These are phyloP conservation scores for Colletotrichum brevisporum DNA, from an alignment of 2,329 filamentous ascomycete species.

Conservation along the genomic window DNA sequence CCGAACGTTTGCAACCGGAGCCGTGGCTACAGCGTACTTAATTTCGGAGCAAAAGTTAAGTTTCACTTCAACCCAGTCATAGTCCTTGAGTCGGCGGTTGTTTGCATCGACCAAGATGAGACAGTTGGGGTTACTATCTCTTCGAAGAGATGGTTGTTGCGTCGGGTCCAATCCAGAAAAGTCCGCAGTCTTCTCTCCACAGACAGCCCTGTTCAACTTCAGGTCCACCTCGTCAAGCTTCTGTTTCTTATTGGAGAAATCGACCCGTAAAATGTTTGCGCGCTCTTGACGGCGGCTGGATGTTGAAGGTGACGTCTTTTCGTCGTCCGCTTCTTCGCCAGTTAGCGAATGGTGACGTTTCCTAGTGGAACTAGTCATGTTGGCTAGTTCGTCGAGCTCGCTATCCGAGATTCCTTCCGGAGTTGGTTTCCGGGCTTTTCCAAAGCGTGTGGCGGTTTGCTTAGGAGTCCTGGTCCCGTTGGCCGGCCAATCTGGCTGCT, in stretches of 20 bases:
- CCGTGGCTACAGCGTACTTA: neutral
- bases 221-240: neutral
- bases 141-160: conserved; percentile 1
- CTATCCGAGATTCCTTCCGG: conserved; percentile 17
- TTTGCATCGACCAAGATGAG: neutral
- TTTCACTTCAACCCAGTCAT: conserved; percentile 29
- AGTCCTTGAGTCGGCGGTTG: neutral
- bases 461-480: neutral
- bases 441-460: neutral
- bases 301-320: conserved; percentile 2
- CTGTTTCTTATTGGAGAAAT: conserved; percentile 1
- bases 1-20: neutral
- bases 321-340: conserved; percentile 1
- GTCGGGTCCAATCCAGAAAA: neutral
- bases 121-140: neutral
- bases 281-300: neutral
- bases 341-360: neutral
- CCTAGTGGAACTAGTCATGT: neutral
- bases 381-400: conserved; percentile 13
- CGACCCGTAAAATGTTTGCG: conserved; percentile 10
- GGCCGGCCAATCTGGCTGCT: neutral
- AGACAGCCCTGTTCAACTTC: conserved; percentile 12
- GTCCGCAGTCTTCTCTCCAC: neutral
- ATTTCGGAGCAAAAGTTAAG: conserved; percentile 14
- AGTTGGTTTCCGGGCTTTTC: neutral